phyloP scores from a whole-genome alignment of 108 stramenopile species.

The Schizochytrium sp. region DNA sequence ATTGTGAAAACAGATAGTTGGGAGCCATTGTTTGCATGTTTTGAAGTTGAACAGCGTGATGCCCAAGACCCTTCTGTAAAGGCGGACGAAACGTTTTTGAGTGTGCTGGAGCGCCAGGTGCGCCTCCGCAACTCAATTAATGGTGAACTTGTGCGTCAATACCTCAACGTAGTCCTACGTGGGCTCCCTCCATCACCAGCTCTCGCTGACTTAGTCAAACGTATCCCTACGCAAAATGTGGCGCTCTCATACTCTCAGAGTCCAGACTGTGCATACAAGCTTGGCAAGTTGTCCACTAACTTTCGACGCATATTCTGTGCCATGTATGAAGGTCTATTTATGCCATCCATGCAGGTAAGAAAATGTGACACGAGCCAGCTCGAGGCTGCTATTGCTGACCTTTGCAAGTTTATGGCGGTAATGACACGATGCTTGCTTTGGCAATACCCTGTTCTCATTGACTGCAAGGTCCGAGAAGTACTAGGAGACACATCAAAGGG shows the following conservation, averaged over 20 bases:
- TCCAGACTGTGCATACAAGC: slow-evolving; percentile 28
- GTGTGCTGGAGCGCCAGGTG: not conserved
- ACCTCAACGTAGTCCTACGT: slow-evolving; percentile 45
- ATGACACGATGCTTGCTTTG: not conserved
- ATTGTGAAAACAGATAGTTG: not conserved
- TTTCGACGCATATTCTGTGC: slow-evolving; percentile 10
- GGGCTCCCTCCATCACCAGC: slow-evolving; percentile 50
- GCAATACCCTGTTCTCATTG: not conserved
- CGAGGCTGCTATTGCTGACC: not conserved
- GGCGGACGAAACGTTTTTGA: not conserved
- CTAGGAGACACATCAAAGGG: slow-evolving; percentile 27
- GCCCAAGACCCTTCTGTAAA: not conserved
- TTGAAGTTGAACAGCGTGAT: not conserved
- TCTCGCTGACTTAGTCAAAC: slow-evolving; percentile 11
- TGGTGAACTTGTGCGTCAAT: slow-evolving; percentile 43
- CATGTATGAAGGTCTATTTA: slow-evolving; percentile 46
- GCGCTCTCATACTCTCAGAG: slow-evolving; percentile 40
- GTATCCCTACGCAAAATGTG: slow-evolving; percentile 28
- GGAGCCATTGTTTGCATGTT: slow-evolving; percentile 3
- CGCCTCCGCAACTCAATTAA: not conserved
- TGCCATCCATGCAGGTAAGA: not conserved
- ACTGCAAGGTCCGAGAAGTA: not conserved
- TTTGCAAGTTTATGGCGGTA: slow-evolving; percentile 10
- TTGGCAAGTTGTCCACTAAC: not conserved
- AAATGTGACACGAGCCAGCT: not conserved